A percentile compares a stretch with the other conserved stretches of the same genome.
phyloP scores from a whole-genome alignment of 2,329 filamentous ascomycete genomes.

The Pestalotiopsis sp. region DNA sequence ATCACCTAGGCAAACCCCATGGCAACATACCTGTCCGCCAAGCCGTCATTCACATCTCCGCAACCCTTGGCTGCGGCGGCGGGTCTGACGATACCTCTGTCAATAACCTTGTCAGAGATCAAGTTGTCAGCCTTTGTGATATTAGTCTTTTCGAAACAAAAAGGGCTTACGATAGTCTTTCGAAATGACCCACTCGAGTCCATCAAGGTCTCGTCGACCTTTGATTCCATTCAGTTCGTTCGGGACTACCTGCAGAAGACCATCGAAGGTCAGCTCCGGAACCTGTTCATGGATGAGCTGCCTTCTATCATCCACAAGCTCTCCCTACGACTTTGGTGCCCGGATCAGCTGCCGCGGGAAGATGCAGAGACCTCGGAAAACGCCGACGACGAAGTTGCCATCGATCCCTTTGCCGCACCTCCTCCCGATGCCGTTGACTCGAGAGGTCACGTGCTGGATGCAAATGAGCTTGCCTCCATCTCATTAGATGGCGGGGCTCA shows the following conservation, averaged over 20 bases:
- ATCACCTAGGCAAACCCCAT: constrained; percentile 80
- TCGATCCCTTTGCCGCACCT: constrained; percentile 82
- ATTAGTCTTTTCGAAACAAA: constrained; percentile 95
- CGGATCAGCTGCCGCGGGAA: constrained; percentile 76
- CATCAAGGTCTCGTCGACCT: constrained; percentile 97
- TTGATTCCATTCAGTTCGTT: constrained; percentile 98
- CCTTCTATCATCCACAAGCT: constrained; percentile 95
- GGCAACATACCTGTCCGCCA: constrained; percentile 92
- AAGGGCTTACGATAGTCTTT: constrained; percentile 94
- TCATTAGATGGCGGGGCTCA: constrained; percentile 80
- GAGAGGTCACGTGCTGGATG: constrained; percentile 76
- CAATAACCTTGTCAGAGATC: constrained; percentile 95
- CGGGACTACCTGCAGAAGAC: constrained; percentile 95
- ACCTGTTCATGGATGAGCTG: constrained; percentile 96
- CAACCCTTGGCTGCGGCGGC: constrained; percentile 89
- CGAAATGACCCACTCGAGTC: constrained; percentile 97
- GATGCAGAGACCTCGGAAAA: constrained; percentile 58
- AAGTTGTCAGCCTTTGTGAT: constrained; percentile 97
- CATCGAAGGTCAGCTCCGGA: constrained; percentile 90
- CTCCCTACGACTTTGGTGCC: constrained; percentile 86
- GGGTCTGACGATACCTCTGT: constrained; percentile 93
- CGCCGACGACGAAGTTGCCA: constrained; percentile 58
- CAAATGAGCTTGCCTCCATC: constrained; percentile 74
- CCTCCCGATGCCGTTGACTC: constrained; percentile 83
- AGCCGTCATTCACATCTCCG: constrained; percentile 90